phyloP scores from a whole-genome alignment of 2,329 filamentous ascomycete genomes.

The Claviceps monticola region DNA sequence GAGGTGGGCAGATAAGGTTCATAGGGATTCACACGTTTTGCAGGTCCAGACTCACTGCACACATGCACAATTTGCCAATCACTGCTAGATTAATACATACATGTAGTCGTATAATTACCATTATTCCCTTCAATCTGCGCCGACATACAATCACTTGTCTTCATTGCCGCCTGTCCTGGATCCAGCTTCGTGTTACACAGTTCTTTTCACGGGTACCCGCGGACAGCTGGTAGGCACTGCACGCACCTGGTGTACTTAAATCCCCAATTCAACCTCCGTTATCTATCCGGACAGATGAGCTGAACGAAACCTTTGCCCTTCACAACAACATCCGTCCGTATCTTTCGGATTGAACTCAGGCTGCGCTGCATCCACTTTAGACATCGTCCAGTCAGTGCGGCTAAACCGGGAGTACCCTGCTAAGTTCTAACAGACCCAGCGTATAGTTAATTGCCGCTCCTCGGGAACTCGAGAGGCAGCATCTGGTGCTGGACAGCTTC shows the following conservation, averaged over 20 bases:
- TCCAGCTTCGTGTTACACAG: too few species aligned
- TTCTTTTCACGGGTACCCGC: not conserved
- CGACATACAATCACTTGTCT: too few species aligned
- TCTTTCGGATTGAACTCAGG: not conserved
- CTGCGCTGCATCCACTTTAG: not conserved
- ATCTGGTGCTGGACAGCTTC: not conserved
- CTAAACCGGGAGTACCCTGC: not conserved
- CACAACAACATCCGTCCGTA: not conserved
- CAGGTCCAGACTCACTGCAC: not conserved
- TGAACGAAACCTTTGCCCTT: not conserved
- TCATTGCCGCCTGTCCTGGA: too few species aligned
- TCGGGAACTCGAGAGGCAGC: not conserved
- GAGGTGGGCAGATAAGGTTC: not conserved
- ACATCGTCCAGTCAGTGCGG: not conserved
- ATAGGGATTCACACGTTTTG: not conserved
- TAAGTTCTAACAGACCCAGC: not conserved
- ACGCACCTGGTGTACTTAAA: not conserved
- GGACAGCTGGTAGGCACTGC: slow-evolving; percentile 2
- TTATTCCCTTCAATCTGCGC: too few species aligned
- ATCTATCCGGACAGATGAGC: not conserved
- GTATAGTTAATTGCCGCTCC: not conserved
- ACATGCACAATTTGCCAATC: too few species aligned
- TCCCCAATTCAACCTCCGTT: not conserved
- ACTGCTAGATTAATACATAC: too few species aligned
- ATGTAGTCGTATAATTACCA: too few species aligned